Conservation (phyloP, 352 stramenopile genomes). For the Pythium sp. region DNA sequence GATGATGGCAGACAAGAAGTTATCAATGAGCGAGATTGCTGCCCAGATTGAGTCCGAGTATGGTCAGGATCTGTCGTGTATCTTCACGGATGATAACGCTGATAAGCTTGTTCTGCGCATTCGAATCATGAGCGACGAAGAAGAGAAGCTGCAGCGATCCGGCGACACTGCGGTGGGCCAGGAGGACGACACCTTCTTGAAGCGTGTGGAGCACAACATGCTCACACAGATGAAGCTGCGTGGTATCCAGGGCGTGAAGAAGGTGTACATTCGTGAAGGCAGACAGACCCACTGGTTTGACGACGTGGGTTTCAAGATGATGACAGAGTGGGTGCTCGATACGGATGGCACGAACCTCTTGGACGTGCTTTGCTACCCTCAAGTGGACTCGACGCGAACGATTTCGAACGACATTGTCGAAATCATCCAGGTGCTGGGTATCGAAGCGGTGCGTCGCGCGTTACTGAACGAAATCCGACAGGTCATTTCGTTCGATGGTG, state of each 20-base stretch:
- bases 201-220: constrained; percentile 98
- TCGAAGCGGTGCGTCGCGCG: constrained; percentile 87
- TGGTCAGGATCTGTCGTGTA: constrained; percentile 93
- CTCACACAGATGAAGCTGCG: constrained; percentile 95
- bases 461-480: constrained; percentile 96
- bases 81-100: constrained; percentile 98
- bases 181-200: constrained; percentile 96
- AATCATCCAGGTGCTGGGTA: constrained; percentile 96
- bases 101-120: constrained; percentile 97
- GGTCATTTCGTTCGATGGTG: constrained; percentile 99
- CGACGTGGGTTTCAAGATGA: constrained; percentile 93
- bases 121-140: constrained; percentile 95
- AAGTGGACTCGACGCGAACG: constrained; percentile 96
- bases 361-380: constrained; percentile 95
- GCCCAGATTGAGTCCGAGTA: constrained; percentile 95
- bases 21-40: constrained; percentile 97
- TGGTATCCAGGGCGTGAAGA: constrained; percentile 97
- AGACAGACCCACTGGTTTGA: constrained; percentile 95
- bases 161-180: constrained; percentile 84
- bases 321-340: constrained; percentile 98
- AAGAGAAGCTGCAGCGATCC: constrained; percentile 81
- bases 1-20: constrained; percentile 97
- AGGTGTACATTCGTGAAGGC: constrained; percentile 97
- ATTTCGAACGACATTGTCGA: constrained; percentile 99
- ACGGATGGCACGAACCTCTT: constrained; percentile 99